These are phyloP conservation scores for Chlorella sp. DNA, from an alignment of 139 green algal genomes.

Conservation along the genomic window DNA sequence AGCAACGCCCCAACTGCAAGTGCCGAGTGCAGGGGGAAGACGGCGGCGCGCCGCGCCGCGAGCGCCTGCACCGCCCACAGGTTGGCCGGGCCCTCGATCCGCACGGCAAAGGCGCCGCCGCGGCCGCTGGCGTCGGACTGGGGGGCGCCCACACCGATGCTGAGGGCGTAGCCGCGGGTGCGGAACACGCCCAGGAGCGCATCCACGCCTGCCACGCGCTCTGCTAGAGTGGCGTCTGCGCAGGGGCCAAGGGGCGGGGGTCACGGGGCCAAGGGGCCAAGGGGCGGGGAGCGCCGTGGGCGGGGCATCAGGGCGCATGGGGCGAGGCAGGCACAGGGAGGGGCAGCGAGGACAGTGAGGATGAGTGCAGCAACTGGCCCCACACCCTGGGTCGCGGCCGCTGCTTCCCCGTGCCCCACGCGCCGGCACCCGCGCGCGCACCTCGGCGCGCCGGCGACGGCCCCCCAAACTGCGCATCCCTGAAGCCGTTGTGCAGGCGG, in stretches of 20 bases:
- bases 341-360: background rate
- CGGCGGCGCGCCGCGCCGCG: constrained; percentile 36
- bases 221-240: constrained; percentile 6
- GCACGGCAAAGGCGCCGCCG: constrained; percentile 54
- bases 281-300: background rate
- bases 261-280: background rate
- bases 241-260: background rate
- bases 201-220: constrained; percentile 43
- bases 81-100: constrained; percentile 62
- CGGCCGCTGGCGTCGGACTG: background rate
- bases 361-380: too few species aligned
- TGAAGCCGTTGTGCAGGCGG: constrained; percentile 71
- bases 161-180: constrained; percentile 60
- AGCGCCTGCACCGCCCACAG: constrained; percentile 68
- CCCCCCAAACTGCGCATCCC: constrained; percentile 49
- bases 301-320: too few species aligned
- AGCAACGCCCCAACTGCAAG: constrained; percentile 60
- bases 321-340: too few species aligned
- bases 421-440: background rate
- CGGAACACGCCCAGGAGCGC: constrained; percentile 62
- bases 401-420: too few species aligned
- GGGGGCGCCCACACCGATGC: constrained; percentile 8
- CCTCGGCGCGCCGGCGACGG: background rate
- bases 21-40: constrained; percentile 63
- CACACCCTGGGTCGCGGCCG: too few species aligned